Conservation (phyloP, 1,284 basidiomycete species). For the Pseudozyma pruni region DNA sequence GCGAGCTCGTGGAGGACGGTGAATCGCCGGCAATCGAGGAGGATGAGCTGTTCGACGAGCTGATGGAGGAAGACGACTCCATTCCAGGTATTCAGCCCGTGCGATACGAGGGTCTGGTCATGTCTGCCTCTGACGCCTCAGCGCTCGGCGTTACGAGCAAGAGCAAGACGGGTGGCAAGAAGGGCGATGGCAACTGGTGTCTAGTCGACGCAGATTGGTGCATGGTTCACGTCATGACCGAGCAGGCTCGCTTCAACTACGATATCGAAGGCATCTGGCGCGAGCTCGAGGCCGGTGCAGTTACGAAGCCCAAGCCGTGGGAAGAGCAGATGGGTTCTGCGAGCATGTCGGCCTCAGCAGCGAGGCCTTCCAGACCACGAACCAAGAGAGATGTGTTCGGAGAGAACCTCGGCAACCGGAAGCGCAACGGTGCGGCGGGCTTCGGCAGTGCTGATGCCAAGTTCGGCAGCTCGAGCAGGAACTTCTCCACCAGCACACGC, state of each 20-base stretch:
- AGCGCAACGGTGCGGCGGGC: conserved; percentile 7
- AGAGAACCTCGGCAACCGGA: conserved; percentile 14
- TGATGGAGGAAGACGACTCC: conserved; percentile 21
- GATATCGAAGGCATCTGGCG: conserved; percentile 63
- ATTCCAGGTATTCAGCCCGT: conserved; percentile 43
- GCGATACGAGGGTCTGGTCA: conserved; percentile 60
- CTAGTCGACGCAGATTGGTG: conserved; percentile 67
- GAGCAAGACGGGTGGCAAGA: conserved; percentile 45
- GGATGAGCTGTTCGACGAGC: conserved; percentile 12
- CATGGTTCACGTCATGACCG: conserved; percentile 66
- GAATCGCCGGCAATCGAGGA: conserved; percentile 37
- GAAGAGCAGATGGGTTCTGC: conserved; percentile 10
- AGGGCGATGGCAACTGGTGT: conserved; percentile 66
- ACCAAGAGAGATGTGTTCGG: conserved; percentile 34
- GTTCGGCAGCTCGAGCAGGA: conserved; percentile 20
- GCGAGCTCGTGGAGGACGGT: conserved; percentile 34
- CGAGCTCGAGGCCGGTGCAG: conserved; percentile 32
- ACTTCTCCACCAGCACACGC: conserved; percentile 15
- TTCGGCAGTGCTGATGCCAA: conserved; percentile 3
- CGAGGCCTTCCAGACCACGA: conserved; percentile 5
- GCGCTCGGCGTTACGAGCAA: conserved; percentile 28
- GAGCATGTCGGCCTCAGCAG: neutral
- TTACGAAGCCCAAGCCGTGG: conserved; percentile 28
- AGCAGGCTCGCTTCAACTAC: conserved; percentile 56
- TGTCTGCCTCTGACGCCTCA: conserved; percentile 46